A percentile compares a stretch with the other conserved stretches of the same genome.
phyloP scores from a whole-genome alignment of 2,329 filamentous ascomycete species.

The Trichoderma lentiforme region DNA sequence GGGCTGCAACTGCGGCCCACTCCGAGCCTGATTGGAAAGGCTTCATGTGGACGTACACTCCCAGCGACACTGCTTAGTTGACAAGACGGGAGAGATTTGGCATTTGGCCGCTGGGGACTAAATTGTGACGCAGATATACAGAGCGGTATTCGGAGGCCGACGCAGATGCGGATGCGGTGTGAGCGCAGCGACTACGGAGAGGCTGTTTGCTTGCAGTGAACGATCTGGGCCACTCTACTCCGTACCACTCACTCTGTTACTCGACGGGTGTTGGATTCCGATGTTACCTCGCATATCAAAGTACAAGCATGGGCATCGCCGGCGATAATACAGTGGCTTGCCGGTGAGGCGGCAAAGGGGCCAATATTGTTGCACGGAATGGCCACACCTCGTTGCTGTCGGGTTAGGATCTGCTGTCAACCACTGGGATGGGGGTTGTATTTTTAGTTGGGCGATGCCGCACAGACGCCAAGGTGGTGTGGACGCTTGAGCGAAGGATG shows the following conservation, averaged over 20 bases:
- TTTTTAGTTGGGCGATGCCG: neutral
- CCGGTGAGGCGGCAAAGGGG: neutral
- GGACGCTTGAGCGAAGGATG: neutral
- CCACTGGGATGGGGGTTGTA: neutral
- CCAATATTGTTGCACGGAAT: neutral
- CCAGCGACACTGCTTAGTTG: neutral
- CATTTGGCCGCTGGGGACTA: neutral
- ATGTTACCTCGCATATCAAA: neutral
- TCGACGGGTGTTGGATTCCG: neutral
- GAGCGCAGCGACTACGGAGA: neutral
- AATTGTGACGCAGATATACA: neutral
- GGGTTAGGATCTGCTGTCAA: neutral
- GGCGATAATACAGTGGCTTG: neutral
- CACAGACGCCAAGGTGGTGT: neutral
- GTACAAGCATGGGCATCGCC: neutral
- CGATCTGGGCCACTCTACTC: neutral
- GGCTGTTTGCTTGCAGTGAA: neutral
- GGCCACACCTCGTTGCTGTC: neutral
- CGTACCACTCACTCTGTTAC: neutral
- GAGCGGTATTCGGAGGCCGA: neutral
- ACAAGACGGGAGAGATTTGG: neutral
- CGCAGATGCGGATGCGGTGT: neutral
- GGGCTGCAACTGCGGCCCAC: slow-evolving; percentile 66
- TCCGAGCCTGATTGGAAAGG: slow-evolving; percentile 60
- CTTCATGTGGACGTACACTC: slow-evolving; percentile 33